Conservation (phyloP, 305 asterid genomes). For the Fraxinus platypoda region DNA sequence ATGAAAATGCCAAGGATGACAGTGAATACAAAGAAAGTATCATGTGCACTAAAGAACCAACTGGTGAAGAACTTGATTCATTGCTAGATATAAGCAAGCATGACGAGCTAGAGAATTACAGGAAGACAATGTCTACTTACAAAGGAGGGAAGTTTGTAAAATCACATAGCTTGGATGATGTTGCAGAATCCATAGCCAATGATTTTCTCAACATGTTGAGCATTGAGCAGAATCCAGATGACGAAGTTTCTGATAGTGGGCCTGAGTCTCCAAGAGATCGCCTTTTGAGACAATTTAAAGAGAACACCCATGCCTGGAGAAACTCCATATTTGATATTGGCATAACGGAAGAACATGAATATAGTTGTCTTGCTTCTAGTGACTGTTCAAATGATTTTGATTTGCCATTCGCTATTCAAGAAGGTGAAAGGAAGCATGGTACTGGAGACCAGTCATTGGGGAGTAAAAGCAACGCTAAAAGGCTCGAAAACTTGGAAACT, state of each 20-base stretch:
- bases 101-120: constrained; percentile 34
- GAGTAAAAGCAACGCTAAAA: constrained; percentile 53
- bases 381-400: constrained; percentile 50
- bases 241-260: constrained; percentile 31
- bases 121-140: constrained; percentile 22
- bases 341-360: constrained; percentile 33
- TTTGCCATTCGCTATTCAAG: constrained; percentile 45
- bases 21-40: constrained; percentile 24
- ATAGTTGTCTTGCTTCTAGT: constrained; percentile 23
- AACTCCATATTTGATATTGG: constrained; percentile 35
- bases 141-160: constrained; percentile 33
- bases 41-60: constrained; percentile 23
- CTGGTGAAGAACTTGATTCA: constrained; percentile 39
- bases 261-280: constrained; percentile 36
- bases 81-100: constrained; percentile 24
- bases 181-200: constrained; percentile 69
- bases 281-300: constrained; percentile 40
- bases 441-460: constrained; percentile 35
- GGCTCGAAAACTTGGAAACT: constrained; percentile 78
- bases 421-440: constrained; percentile 35
- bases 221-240: constrained; percentile 39
- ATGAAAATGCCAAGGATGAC: constrained; percentile 27
- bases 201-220: constrained; percentile 75
- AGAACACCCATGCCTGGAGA: constrained; percentile 30
- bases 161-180: constrained; percentile 58